A percentile compares a stretch with the other conserved stretches of the same genome.
These are phyloP conservation scores for Tuctoria greenei DNA, from an alignment of 176 grass and related monocot genomes.

Conservation along the genomic window DNA sequence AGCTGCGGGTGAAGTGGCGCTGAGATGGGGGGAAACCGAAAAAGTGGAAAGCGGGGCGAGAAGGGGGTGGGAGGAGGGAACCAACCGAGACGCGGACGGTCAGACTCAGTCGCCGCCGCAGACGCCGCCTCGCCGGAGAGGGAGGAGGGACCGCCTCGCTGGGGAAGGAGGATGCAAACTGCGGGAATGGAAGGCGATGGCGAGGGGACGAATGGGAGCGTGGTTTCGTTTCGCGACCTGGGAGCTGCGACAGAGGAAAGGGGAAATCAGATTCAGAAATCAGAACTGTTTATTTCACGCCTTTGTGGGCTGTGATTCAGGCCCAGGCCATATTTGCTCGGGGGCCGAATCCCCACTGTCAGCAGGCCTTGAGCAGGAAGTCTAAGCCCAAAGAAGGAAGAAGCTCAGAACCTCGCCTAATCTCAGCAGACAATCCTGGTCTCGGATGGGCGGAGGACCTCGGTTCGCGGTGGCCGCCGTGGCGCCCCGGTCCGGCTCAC, in stretches of 20 bases:
- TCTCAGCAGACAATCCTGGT: too few species aligned
- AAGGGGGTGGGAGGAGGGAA: neutral
- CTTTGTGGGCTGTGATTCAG: neutral
- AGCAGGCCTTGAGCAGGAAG: too few species aligned
- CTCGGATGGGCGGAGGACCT: too few species aligned
- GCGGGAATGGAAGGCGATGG: neutral
- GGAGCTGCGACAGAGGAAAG: neutral
- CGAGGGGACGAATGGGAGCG: neutral
- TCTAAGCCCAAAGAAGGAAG: too few species aligned
- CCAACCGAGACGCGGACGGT: neutral
- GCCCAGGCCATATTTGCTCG: too few species aligned
- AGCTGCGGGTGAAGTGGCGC: constrained; percentile 2
- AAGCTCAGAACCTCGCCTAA: too few species aligned
- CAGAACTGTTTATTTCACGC: neutral
- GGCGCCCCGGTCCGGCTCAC: too few species aligned
- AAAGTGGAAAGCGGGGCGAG: neutral
- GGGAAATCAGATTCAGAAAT: neutral
- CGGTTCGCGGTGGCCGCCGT: too few species aligned
- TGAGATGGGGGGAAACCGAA: neutral
- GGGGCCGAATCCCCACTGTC: too few species aligned
- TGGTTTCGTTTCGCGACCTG: neutral
- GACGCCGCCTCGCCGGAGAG: neutral
- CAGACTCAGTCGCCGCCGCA: too few species aligned
- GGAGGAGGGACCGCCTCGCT: neutral
- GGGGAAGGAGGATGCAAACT: neutral